Evolutionary conservation across 192 early-diverging fungal genomes (phyloP).

Genomic region (Linnemannia schmuckeri): DNA sequence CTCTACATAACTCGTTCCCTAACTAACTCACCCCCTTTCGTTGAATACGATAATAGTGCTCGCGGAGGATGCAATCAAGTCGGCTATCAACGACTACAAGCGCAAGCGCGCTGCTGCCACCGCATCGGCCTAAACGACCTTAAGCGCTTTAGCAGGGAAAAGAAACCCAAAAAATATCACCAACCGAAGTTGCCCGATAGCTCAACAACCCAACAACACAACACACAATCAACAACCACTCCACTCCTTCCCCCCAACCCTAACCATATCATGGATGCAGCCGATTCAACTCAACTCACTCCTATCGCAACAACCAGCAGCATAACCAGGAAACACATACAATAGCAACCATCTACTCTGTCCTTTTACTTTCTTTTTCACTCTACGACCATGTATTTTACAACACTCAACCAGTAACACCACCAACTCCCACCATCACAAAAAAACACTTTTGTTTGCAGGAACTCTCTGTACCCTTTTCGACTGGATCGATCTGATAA

Average conservation of each 20-base stretch:
- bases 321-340: too few relatives aligned
- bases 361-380: not conserved
- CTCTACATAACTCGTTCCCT: not conserved
- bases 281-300: not conserved
- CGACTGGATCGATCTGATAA: constrained; percentile 10
- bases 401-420: not conserved
- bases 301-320: not conserved
- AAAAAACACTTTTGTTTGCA: not conserved
- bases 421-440: not conserved
- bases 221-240: constrained; percentile 3
- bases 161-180: not conserved
- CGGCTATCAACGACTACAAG: constrained; percentile 97
- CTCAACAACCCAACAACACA: constrained; percentile 4
- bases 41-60: constrained; percentile 79
- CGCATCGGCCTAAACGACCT: constrained; percentile 15
- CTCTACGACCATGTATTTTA: not conserved
- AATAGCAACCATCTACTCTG: not conserved
- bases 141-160: not conserved
- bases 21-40: not conserved
- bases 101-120: constrained; percentile 74
- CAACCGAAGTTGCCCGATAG: constrained; percentile 8
- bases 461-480: not conserved
- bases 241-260: not conserved
- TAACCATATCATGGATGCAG: constrained; percentile 4
- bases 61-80: constrained; percentile 99